phyloP scores from a whole-genome alignment of 192 early-diverging fungal species.

The Coemansia aciculifera region DNA sequence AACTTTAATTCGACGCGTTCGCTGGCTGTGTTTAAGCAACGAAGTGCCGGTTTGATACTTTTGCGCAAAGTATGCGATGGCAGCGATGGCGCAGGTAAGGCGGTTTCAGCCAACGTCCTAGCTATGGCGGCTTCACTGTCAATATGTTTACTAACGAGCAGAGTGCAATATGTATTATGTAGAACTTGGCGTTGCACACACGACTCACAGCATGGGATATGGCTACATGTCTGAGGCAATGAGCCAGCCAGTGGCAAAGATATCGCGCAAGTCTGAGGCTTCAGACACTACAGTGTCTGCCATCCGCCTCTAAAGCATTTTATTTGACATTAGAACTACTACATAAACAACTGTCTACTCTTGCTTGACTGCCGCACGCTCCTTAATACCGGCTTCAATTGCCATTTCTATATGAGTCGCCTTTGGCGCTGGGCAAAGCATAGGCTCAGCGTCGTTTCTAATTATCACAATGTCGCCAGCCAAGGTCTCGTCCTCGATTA shows the following conservation, averaged over 20 bases:
- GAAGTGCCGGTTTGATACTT: slow-evolving; percentile 28
- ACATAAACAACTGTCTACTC: background rate
- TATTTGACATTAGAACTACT: background rate
- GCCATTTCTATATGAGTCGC: slow-evolving; percentile 5
- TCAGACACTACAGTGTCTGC: slow-evolving; percentile 11
- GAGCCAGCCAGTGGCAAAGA: slow-evolving; percentile 19
- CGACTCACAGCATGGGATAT: slow-evolving; percentile 71
- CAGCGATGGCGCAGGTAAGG: slow-evolving; percentile 16
- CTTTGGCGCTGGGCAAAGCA: slow-evolving; percentile 18
- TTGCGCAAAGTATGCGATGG: slow-evolving; percentile 23
- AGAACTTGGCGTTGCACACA: slow-evolving; percentile 72
- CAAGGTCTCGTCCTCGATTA: slow-evolving; percentile 54
- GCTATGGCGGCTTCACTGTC: background rate
- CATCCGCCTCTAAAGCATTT: slow-evolving; percentile 7
- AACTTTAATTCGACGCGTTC: slow-evolving; percentile 9
- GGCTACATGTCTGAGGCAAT: slow-evolving; percentile 36
- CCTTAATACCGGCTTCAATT: background rate
- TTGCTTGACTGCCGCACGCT: background rate
- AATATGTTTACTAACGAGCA: slow-evolving; percentile 5
- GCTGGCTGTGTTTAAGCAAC: slow-evolving; percentile 8
- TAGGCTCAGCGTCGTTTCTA: slow-evolving; percentile 1
- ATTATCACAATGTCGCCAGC: slow-evolving; percentile 51
- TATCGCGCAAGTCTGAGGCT: slow-evolving; percentile 29
- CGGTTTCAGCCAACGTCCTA: background rate
- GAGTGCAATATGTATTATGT: slow-evolving; percentile 14